Percentiles rank a stretch among this genome's conserved stretches.
These are phyloP conservation scores for Paramecium octaurelia DNA, from an alignment of 73 alveolate species.

Conservation along the genomic window DNA sequence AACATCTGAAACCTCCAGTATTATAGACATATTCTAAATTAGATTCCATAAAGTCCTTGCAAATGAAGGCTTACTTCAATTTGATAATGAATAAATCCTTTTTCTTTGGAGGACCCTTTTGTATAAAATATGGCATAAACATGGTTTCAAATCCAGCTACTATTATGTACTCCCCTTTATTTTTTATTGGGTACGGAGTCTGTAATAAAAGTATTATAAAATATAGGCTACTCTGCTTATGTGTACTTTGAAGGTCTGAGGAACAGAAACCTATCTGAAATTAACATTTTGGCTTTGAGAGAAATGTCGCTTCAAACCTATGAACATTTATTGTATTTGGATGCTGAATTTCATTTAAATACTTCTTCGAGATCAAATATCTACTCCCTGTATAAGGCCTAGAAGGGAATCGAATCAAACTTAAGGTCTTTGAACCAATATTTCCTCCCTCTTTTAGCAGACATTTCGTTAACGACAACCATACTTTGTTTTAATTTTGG, in stretches of 20 bases:
- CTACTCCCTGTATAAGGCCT: conserved; percentile 25
- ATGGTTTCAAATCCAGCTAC: conserved; percentile 39
- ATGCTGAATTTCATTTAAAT: conserved; percentile 49
- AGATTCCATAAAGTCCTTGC: neutral
- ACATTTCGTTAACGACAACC: conserved; percentile 6
- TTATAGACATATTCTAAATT: neutral
- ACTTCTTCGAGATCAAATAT: conserved; percentile 27
- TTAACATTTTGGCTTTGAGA: conserved; percentile 37
- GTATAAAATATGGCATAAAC: conserved; percentile 20
- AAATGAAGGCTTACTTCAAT: neutral
- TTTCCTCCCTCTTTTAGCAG: conserved; percentile 39
- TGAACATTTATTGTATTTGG: conserved; percentile 45
- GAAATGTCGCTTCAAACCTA: conserved; percentile 49
- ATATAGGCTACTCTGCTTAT: conserved; percentile 55
- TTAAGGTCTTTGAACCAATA: conserved; percentile 7
- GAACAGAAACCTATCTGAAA: neutral
- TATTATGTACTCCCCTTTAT: neutral
- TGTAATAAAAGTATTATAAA: neutral
- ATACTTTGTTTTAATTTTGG: conserved; percentile 46
- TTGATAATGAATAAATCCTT: neutral
- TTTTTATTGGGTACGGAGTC: neutral
- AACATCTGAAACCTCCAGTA: neutral
- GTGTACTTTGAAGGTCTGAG: conserved; percentile 53
- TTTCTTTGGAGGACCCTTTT: conserved; percentile 34
- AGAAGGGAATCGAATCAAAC: conserved; percentile 51